These are phyloP conservation scores for Novymonas esmeraldas DNA, from an alignment of 208 protist genomes.

Conservation along the genomic window DNA sequence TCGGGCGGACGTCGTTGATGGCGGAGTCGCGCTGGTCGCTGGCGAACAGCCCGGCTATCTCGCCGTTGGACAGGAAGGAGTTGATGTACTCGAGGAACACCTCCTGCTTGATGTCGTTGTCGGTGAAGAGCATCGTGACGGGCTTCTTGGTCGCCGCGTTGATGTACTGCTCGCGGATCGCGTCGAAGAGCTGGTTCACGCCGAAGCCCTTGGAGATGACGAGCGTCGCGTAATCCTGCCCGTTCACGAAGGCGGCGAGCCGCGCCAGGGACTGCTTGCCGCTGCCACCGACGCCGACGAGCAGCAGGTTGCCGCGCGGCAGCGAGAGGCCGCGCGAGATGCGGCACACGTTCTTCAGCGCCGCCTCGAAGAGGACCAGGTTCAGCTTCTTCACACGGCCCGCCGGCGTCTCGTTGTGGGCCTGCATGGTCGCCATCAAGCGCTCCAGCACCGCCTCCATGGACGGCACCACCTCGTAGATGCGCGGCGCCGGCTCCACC, in stretches of 20 bases:
- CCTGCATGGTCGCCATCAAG: constrained; percentile 80
- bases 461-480: constrained; percentile 95
- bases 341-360: constrained; percentile 95
- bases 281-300: constrained; percentile 94
- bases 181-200: constrained; percentile 94
- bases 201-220: constrained; percentile 94
- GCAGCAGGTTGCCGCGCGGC: constrained; percentile 93
- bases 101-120: constrained; percentile 98
- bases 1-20: constrained; percentile 94
- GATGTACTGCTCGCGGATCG: constrained; percentile 94
- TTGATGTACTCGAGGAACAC: constrained; percentile 99
- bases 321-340: constrained; percentile 93
- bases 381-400: constrained; percentile 91
- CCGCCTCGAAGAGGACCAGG: constrained; percentile 96
- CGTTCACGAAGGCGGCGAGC: constrained; percentile 89
- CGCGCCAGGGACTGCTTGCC: constrained; percentile 94
- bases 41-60: constrained; percentile 97
- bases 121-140: constrained; percentile 98
- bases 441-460: constrained; percentile 81
- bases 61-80: constrained; percentile 94
- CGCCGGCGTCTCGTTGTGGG: constrained; percentile 86
- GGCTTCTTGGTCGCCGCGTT: constrained; percentile 75
- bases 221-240: constrained; percentile 91
- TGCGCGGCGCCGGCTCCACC: constrained; percentile 88
- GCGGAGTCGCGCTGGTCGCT: constrained; percentile 97